Conservation (phyloP, 176 grass and related monocot genomes). For the Miscanthus lutarioriparius region DNA sequence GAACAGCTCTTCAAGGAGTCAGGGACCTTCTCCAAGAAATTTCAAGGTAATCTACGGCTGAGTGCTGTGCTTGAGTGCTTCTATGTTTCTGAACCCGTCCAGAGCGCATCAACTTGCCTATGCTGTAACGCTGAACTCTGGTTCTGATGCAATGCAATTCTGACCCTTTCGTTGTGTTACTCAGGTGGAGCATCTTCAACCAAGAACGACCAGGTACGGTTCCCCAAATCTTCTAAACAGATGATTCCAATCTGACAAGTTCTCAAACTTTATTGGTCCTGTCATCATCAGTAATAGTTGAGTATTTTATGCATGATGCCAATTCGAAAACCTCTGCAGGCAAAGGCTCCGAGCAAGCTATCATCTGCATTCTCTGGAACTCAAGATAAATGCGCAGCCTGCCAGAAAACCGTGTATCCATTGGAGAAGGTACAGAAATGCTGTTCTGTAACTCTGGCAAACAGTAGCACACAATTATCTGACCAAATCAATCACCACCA, state of each 20-base stretch:
- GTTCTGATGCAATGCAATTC: neutral
- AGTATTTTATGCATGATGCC: neutral
- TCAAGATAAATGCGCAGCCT: slow-evolving; percentile 89
- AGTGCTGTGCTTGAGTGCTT: too few species aligned
- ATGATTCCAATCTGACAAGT: neutral
- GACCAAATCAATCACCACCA: neutral
- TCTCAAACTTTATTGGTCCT: neutral
- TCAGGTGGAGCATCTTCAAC: slow-evolving; percentile 52
- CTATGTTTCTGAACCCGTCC: too few species aligned
- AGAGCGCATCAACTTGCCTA: neutral
- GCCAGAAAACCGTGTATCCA: slow-evolving; percentile 91
- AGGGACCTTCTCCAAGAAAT: slow-evolving; percentile 81
- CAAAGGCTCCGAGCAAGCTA: slow-evolving; percentile 78
- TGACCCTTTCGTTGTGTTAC: neutral
- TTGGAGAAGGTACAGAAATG: slow-evolving; percentile 71
- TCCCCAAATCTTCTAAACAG: neutral
- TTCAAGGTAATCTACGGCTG: slow-evolving; percentile 45
- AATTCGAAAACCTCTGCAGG: slow-evolving; percentile 31
- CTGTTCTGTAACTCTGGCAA: neutral
- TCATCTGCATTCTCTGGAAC: slow-evolving; percentile 84
- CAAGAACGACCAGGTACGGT: slow-evolving; percentile 64
- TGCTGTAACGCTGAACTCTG: too few species aligned
- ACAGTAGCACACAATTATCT: neutral
- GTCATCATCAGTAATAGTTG: neutral
- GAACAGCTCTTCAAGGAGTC: slow-evolving; percentile 98